phyloP scores from a whole-genome alignment of 139 green algal species.

The Micractinium sp. region DNA sequence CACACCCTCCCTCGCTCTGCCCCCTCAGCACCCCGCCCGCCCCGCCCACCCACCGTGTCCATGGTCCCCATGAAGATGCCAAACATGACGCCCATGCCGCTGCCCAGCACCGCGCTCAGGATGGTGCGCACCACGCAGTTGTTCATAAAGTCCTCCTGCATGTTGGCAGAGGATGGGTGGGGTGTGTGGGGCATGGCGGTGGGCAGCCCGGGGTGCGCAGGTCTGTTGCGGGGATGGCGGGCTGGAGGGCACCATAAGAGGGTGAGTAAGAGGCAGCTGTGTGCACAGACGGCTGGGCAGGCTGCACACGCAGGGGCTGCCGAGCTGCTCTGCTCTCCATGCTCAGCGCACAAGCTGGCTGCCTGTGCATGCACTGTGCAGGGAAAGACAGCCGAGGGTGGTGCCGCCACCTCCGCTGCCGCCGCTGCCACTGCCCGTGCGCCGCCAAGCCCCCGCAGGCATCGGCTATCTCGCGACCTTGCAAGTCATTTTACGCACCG shows the following conservation, averaged over 20 bases:
- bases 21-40: background rate
- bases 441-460: background rate
- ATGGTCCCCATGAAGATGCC: conserved; percentile 87
- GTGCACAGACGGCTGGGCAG: no score
- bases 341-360: background rate
- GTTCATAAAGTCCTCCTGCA: conserved; percentile 90
- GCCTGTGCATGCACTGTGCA: background rate
- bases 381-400: background rate
- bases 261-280: no score
- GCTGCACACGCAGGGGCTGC: no score
- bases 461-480: background rate
- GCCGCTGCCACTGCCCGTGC: background rate
- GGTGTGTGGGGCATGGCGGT: no score
- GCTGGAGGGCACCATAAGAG: background rate
- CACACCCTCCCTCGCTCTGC: background rate
- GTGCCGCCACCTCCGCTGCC: background rate
- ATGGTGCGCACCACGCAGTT: conserved; percentile 88
- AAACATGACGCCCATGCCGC: conserved; percentile 79
- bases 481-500: background rate
- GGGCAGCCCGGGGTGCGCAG: no score
- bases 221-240: background rate
- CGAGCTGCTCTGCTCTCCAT: background rate
- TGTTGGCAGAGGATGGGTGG: no score
- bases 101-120: conserved; percentile 82
- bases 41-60: conserved; percentile 49